Conservation (phyloP, 768 basidiomycete genomes). For the Naematelia encephala region DNA sequence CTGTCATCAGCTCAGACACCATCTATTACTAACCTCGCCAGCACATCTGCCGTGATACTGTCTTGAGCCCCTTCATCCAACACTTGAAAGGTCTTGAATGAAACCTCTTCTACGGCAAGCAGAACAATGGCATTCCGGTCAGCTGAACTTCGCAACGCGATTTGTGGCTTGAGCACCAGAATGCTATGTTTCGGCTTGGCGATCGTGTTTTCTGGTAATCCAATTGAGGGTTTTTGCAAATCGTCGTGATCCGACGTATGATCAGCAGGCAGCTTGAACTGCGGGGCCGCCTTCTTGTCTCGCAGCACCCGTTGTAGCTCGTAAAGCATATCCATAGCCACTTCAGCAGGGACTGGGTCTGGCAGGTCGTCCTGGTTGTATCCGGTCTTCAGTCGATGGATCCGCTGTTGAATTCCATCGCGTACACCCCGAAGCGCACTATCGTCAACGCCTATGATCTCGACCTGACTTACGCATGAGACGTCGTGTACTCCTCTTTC, state of each 20-base stretch:
- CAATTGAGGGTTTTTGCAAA: conserved; percentile 14
- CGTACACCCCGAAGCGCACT: conserved; percentile 18
- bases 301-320: conserved; percentile 14
- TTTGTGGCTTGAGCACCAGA: conserved; percentile 84
- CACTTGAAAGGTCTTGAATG: conserved; percentile 71
- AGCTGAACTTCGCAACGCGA: conserved; percentile 67
- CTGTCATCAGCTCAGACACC: conserved; percentile 52
- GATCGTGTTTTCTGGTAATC: conserved; percentile 44
- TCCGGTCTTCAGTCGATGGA: conserved; percentile 64
- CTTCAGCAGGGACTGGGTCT: conserved; percentile 50
- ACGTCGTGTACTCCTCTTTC: conserved; percentile 84
- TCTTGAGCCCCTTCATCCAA: conserved; percentile 80
- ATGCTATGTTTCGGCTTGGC: conserved; percentile 63
- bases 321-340: conserved; percentile 14
- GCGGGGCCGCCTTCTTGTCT: conserved; percentile 7
- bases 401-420: conserved; percentile 12
- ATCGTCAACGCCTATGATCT: background rate
- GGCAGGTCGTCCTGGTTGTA: conserved; percentile 71
- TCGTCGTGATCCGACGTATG: conserved; percentile 10
- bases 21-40: conserved; percentile 64
- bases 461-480: conserved; percentile 64
- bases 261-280: conserved; percentile 17
- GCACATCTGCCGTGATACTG: conserved; percentile 76
- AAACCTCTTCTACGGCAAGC: conserved; percentile 73
- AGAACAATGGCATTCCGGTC: conserved; percentile 63